These are phyloP conservation scores for Stachybotrys chlorohalonatus DNA, from an alignment of 2,329 filamentous ascomycete genomes.

Conservation along the genomic window DNA sequence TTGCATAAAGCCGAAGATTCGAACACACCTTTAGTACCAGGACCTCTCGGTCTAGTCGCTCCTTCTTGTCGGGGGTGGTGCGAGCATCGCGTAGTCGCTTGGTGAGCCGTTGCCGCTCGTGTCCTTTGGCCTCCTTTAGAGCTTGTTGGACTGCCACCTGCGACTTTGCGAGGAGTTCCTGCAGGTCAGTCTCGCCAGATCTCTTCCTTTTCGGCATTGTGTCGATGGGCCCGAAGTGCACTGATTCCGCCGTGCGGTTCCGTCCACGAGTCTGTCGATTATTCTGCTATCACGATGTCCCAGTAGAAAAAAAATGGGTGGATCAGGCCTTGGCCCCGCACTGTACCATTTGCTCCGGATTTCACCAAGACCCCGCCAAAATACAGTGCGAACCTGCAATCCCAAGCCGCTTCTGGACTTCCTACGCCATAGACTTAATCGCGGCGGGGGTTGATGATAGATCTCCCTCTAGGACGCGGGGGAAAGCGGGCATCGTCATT, in stretches of 20 bases:
- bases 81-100: conserved; percentile 44
- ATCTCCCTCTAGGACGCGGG: background rate
- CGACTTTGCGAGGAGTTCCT: conserved; percentile 42
- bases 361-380: too few relatives aligned
- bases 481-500: too few relatives aligned
- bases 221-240: background rate
- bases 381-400: too few relatives aligned
- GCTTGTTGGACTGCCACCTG: conserved; percentile 55
- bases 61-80: conserved; percentile 37
- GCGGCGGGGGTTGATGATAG: background rate
- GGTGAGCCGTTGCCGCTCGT: conserved; percentile 69
- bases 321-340: background rate
- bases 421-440: background rate
- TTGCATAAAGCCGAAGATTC: background rate
- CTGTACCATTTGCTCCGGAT: too few relatives aligned
- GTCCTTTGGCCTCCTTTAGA: conserved; percentile 64
- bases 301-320: background rate
- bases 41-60: conserved; percentile 53
- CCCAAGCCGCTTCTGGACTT: background rate
- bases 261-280: background rate
- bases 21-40: conserved; percentile 40
- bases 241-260: background rate
- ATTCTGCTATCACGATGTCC: background rate
- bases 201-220: conserved; percentile 52
- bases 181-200: conserved; percentile 30